Evolutionary conservation across 1,284 basidiomycete genomes (phyloP), one percentile per base, ranked within the genome.

Genomic region (Ceratobasidium sp.): DNA sequence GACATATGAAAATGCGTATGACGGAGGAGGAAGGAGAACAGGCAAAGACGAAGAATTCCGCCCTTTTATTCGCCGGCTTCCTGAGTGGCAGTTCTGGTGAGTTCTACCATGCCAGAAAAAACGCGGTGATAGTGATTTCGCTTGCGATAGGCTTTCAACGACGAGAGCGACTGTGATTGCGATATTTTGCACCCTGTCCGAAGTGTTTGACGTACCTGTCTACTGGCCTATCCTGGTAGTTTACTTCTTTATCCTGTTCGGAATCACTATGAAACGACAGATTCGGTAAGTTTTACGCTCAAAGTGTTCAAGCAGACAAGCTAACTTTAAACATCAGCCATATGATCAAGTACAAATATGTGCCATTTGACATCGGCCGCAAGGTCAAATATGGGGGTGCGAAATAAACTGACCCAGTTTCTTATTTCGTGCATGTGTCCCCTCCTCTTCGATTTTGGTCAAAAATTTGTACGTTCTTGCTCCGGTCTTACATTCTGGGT

Each of bases 331-430:
- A 51, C 66, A 56, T 11, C 83, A 97, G 95, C 82, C 97, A 99
- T 85, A 99, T 99, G 97, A 94, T 98, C 88, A 97, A 97, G 85
- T 98, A 99, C 88, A 96, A 94, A 83, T 97, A 95, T 84, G 86
- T 97, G 75, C 95, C 95, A 45, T 97, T 96, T 84, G 95, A 97
- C 82, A 88, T 97, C 79, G 95, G 95, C 20, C 90, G 94, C 80
- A 97, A 97, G 85, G 87, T 91, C 76, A 90, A 90, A 65, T 95
- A 95, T 79, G 91, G 91, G 49, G 83, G 76, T 42, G 78, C 78
- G 76, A 77, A 76, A 35, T 65, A 39, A 76, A 39, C 33, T 3
- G 15, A 33, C 2, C n/a, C 31, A 33, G 10, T 20, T 8, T 66
- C 15, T 13, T 47, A 23, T 47, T n/a, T 49, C 33, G 64, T 23